Evolutionary conservation across 768 basidiomycete species (phyloP), one percentile per base, ranked within the genome.

Genomic region (Fibroporia radiculosa): DNA sequence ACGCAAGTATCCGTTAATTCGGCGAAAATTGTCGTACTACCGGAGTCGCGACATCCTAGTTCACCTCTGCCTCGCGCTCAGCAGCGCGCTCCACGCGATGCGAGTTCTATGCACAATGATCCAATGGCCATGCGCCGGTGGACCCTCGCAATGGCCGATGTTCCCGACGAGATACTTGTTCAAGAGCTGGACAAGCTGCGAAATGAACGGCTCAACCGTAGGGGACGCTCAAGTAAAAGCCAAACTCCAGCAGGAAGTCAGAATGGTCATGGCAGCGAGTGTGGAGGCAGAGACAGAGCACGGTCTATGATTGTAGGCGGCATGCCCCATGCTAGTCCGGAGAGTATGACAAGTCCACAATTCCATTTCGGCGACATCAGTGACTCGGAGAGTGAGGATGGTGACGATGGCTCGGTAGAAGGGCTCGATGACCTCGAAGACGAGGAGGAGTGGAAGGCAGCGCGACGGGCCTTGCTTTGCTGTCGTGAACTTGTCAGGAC

Each of bases 401-500:
- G 32, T 8, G 34, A 29, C n/a, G 44, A 44, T 6, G 19, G 37
- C 40, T 10, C 50, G 39, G 42, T 47, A 28, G 46, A 48, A n/a
- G 42, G 16, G 8, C 42, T 45, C 12, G 47, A 47, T 28, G 56
- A 51, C 20, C 51, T 28, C 19, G 39, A 48, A 33, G 52, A 59
- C 45, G 61, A 60, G 33, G 53, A 56, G 32, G 54, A 58, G 20
- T 72, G 70, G 70, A 56, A 55, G 46, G 53, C 54, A 12, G 71
- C 67, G 18, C 58, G 69, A 32, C 66, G 62, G 24, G 65, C 70
- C 2, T 52, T 74, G 38, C 56, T 73, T 18, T 66, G 67, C 55
- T 65, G 72, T 26, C 65, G 74, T n/a, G 73, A 75, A 53, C 65
- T 75, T 36, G 54, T 75, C 20, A 61, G 66, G 22, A 74, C 73